Evolutionary conservation across 495 filamentous ascomycete species (phyloP).

Genomic region (Parathielavia hyrcaniae): DNA sequence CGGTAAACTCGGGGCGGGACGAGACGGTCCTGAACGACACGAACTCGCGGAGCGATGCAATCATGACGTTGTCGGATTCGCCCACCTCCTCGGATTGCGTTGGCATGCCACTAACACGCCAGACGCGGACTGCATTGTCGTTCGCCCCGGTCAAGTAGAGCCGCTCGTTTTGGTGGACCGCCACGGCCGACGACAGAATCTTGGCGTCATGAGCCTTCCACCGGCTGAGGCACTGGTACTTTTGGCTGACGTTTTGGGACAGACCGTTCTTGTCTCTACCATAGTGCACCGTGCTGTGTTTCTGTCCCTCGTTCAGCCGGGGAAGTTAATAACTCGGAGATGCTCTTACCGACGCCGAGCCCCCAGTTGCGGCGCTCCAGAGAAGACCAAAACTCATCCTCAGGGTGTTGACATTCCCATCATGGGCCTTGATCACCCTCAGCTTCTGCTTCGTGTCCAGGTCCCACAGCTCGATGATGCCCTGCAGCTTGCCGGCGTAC

Average conservation of each 20-base stretch:
- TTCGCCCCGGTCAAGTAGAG: constrained; percentile 93
- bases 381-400: constrained; percentile 75
- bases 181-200: constrained; percentile 78
- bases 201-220: constrained; percentile 85
- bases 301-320: constrained; percentile 33
- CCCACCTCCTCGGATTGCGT: constrained; percentile 31
- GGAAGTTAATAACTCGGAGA: too few relatives aligned
- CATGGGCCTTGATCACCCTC: constrained; percentile 70
- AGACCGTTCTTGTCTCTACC: constrained; percentile 41
- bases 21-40: constrained; percentile 89
- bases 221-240: constrained; percentile 73
- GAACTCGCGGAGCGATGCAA: constrained; percentile 74
- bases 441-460: constrained; percentile 89
- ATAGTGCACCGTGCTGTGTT: constrained; percentile 53
- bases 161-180: constrained; percentile 57
- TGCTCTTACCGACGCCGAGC: constrained; percentile 64
- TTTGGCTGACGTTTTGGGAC: constrained; percentile 71
- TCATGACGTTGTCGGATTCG: constrained; percentile 60
- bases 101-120: constrained; percentile 67
- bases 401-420: constrained; percentile 78
- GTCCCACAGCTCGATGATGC: constrained; percentile 95
- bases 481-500: constrained; percentile 80
- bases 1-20: constrained; percentile 69
- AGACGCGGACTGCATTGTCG: constrained; percentile 80
- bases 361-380: constrained; percentile 76